Evolutionary conservation across 371 early-diverging fungal species (phyloP).

Genomic region (Ordospora pajunii): DNA sequence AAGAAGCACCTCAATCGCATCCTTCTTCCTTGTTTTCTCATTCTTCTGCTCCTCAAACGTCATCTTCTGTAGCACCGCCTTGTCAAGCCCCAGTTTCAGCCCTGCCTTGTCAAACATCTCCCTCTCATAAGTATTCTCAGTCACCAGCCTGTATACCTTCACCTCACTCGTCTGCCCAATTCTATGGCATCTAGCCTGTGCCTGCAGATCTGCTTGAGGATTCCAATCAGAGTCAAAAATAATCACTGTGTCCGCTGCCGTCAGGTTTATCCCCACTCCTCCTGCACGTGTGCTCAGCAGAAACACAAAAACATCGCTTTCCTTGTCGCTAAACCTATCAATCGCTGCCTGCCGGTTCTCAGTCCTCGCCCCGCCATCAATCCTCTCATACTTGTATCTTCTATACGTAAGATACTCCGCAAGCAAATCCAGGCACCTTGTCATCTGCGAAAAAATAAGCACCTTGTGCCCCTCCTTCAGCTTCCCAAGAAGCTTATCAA

Average conservation of each 20-base stretch:
- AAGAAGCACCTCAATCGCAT: conserved; percentile 74
- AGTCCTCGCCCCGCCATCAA: conserved; percentile 73
- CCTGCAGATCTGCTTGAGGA: conserved; percentile 87
- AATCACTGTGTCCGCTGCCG: conserved; percentile 83
- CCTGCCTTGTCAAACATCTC: conserved; percentile 89
- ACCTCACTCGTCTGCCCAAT: conserved; percentile 86
- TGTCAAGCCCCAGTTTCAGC: conserved; percentile 77
- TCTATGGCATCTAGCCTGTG: conserved; percentile 78
- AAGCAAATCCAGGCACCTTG: conserved; percentile 85
- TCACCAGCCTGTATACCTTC: conserved; percentile 74
- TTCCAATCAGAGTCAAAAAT: conserved; percentile 92
- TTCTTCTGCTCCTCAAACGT: conserved; percentile 59
- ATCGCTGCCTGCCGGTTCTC: conserved; percentile 84
- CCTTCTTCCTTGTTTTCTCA: conserved; percentile 63
- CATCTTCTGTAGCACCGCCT: conserved; percentile 73
- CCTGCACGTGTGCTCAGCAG: conserved; percentile 81
- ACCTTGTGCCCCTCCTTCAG: conserved; percentile 84
- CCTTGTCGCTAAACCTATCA: conserved; percentile 73
- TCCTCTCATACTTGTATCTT: conserved; percentile 71
- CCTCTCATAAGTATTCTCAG: conserved; percentile 78
- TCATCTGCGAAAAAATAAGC: conserved; percentile 94
- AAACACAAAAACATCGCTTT: conserved; percentile 71
- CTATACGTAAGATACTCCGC: conserved; percentile 86
- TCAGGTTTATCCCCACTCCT: conserved; percentile 87
- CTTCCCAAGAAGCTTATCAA: conserved; percentile 76